Base-by-base conservation (phyloP, 129 eudicot genomes). In the Glebionis coronaria region DNA sequence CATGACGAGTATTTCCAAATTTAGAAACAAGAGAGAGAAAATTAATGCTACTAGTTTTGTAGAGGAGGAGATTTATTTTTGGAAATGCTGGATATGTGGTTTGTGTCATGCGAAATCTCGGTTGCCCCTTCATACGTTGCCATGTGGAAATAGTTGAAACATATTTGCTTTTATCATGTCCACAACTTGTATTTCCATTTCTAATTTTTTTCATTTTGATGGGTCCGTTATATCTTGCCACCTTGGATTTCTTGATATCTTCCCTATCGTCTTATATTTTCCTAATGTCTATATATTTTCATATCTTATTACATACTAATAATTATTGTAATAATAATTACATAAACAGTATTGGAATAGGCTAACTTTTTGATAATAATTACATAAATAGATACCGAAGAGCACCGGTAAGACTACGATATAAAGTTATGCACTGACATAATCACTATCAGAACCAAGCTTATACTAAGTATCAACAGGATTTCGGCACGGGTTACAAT, bases 21-120 rank as follows among this genome's bases (percentile, higher is more conserved):
- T 71, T 12, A 55, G 54, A 16, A 59, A 57, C 40, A 71, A 65
- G 67, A 69, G 76, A 44, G 74, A 80, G 81, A 71, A 40, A 77
- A 77, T 35, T 45, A 64, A 29, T 61, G 11, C 9, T 29, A 18
- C 5, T n/a, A n/a, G n/a, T 16, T 57, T 76, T 80, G 79, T 76
- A 40, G 74, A 6, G 80, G 56, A 82, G 65, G 44, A 56, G 76
- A 59, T 64, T 71, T 67, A 18, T 44, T 46, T 63, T 20, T 13
- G 51, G 67, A 70, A 76, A 51, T 76, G 67, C 60, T 70, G 65
- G 97, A 93, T 84, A 86, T 76, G 92, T 70, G 92, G 90, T 47
- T 77, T 71, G 31, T 68, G 79, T 47, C 70, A 5, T 42, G 62
- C 90, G 97, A 90, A 51, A 76, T 76, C 80, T 76, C 51, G 75